Base-by-base conservation (phyloP, 169 alveolate genomes). In the Cytauxzoon felis region DNA sequence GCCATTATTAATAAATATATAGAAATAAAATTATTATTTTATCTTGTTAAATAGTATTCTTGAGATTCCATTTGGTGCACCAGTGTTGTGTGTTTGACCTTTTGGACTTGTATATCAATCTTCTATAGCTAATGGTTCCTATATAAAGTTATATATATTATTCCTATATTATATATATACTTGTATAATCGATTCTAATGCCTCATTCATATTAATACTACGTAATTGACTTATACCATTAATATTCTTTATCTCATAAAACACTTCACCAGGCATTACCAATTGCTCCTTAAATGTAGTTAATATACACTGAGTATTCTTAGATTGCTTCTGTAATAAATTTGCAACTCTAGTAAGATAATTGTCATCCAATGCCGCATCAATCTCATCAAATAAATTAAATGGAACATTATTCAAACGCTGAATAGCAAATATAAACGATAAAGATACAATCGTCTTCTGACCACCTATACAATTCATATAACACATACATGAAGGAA, bases 351-450 rank as follows among this genome's bases (percentile, higher is more conserved):
- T 75, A 19, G 26, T 41, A 11, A 89, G 78, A 41, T 83, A 83
- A 9, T 57, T 64, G 33, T 83, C 91, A 38, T 83, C 91, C 21
- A 83, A 71, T 16, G 91, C 91, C 11, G 91, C 89, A 45, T 83
- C 91, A 36, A 83, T 59, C 53, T 83, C 91, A 36, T 83, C 91
- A 16, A 83, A 45, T 36, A 83, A 67, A 26, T 81, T 81, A 60
- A 83, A 58, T 7, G 91, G 90, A 2, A 88, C 82, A 6, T 89
- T 66, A n/a, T 81, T 79, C 36, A 84, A 61, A 18, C 79, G 70
- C 45, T 83, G 90, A 1, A 75, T 30, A 8, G 90, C 82, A 30
- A 83, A 70, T 1, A 83, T 50, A 32, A 83, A 73, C 11, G 91
- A 79, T 52, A 83, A 51, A n/a, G 90, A 80, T 26, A 83, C 83